phyloP scores from a whole-genome alignment of 2,329 filamentous ascomycete genomes.

The Aureobasidium namibiae region DNA sequence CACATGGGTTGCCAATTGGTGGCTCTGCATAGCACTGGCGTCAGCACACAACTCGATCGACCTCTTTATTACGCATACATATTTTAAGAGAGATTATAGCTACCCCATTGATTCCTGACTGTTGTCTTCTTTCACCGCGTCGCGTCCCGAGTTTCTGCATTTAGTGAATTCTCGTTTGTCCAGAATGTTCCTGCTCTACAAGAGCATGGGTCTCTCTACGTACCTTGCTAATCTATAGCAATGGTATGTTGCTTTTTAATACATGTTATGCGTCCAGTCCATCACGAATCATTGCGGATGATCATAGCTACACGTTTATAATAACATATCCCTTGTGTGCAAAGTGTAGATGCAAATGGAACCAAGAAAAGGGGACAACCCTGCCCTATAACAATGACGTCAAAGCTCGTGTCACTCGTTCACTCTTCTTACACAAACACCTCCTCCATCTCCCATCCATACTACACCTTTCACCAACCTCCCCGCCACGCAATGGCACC shows the following conservation, averaged over 20 bases:
- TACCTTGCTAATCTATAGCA: too few relatives aligned
- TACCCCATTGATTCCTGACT: background rate
- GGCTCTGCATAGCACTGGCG: conserved; percentile 8
- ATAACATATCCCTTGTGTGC: too few relatives aligned
- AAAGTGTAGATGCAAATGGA: background rate
- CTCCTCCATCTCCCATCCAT: background rate
- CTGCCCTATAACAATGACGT: too few relatives aligned
- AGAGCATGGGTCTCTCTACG: too few relatives aligned
- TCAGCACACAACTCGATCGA: background rate
- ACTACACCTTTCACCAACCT: background rate
- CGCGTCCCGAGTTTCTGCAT: too few relatives aligned
- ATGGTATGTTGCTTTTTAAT: too few relatives aligned
- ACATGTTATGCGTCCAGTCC: too few relatives aligned
- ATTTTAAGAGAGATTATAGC: background rate
- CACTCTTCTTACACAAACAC: background rate
- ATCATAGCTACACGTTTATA: background rate
- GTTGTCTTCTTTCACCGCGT: too few relatives aligned
- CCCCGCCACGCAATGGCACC: conserved; percentile 59
- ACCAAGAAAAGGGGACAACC: too few relatives aligned
- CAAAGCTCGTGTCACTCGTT: background rate
- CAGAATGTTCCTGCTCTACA: too few relatives aligned
- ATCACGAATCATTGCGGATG: background rate
- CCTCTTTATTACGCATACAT: background rate
- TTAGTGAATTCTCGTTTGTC: too few relatives aligned
- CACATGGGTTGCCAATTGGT: background rate